Evolutionary conservation across 495 filamentous ascomycete genomes (phyloP).

Genomic region (Aspergillus taichungensis): DNA sequence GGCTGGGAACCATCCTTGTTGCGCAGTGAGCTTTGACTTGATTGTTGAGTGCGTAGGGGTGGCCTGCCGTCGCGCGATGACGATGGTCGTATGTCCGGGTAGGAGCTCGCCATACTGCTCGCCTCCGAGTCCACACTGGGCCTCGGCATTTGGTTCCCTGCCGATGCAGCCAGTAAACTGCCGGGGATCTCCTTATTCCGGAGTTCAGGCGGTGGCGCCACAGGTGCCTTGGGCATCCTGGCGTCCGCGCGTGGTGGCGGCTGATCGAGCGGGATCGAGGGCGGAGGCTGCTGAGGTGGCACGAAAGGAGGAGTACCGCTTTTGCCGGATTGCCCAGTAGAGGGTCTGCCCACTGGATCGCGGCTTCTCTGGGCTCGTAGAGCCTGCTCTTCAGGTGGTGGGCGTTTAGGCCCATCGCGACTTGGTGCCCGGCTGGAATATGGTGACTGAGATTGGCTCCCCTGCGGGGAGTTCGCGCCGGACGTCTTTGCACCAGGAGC

Average conservation of each 20-base stretch:
- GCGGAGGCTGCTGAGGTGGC: constrained; percentile 17
- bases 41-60: constrained; percentile 11
- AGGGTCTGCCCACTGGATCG: constrained; percentile 37
- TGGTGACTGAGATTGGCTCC: constrained; percentile 19
- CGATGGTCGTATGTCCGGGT: constrained; percentile 16
- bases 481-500: constrained; percentile 26
- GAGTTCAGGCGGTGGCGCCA: constrained; percentile 13
- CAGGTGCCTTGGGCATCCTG: constrained; percentile 11
- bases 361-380: constrained; percentile 38
- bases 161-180: constrained; percentile 12
- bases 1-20: constrained; percentile 25
- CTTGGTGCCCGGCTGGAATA: constrained; percentile 24
- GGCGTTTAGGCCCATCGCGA: constrained; percentile 30
- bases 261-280: constrained; percentile 12
- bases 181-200: constrained; percentile 18
- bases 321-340: constrained; percentile 26
- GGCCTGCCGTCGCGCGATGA: constrained; percentile 24
- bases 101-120: constrained; percentile 7
- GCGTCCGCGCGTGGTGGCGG: constrained; percentile 21
- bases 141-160: constrained; percentile 5
- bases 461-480: constrained; percentile 14
- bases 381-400: constrained; percentile 33
- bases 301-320: constrained; percentile 13
- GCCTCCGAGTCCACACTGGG: constrained; percentile 10
- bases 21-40: constrained; percentile 12